Evolutionary conservation across 2,329 filamentous ascomycete species (phyloP).

Genomic region (Ophiostoma piceae): DNA sequence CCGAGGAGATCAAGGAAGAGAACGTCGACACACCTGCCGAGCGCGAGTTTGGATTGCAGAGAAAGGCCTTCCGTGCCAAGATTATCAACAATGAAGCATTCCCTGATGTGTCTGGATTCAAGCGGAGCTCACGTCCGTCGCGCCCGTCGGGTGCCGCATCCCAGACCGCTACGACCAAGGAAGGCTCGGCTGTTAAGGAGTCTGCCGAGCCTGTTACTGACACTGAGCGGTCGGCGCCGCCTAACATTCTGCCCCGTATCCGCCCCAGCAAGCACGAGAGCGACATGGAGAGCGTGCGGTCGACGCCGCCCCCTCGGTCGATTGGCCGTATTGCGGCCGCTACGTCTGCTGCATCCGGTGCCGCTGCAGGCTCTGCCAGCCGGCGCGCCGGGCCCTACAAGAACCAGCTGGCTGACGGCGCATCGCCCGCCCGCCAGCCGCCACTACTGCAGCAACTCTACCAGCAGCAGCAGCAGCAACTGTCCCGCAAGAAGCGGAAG

Average conservation of each 20-base stretch:
- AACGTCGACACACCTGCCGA: slow-evolving; percentile 71
- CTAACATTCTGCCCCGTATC: slow-evolving; percentile 55
- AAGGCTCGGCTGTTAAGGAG: slow-evolving; percentile 26
- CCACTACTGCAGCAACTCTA: slow-evolving; percentile 27
- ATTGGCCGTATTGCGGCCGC: slow-evolving; percentile 37
- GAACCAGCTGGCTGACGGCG: slow-evolving; percentile 56
- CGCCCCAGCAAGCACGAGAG: slow-evolving; percentile 58
- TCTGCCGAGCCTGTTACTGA: slow-evolving; percentile 33
- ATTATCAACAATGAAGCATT: slow-evolving; percentile 72
- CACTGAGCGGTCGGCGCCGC: slow-evolving; percentile 48
- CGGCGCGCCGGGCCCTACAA: slow-evolving; percentile 51
- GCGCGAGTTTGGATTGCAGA: slow-evolving; percentile 63
- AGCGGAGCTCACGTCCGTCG: slow-evolving; percentile 45
- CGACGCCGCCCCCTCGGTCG: slow-evolving; percentile 46
- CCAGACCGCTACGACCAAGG: slow-evolving; percentile 28
- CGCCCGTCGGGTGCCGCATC: slow-evolving; percentile 25
- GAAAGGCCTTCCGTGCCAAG: slow-evolving; percentile 67
- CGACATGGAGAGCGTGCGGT: slow-evolving; percentile 49
- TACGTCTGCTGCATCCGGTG: slow-evolving; percentile 40
- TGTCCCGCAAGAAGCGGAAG: slow-evolving; percentile 15
- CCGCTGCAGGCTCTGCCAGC: slow-evolving; percentile 40
- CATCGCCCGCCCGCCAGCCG: slow-evolving; percentile 50
- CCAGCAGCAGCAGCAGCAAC: slow-evolving; percentile 31
- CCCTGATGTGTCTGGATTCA: slow-evolving; percentile 55
- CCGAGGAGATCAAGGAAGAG: slow-evolving; percentile 61